A percentile compares a stretch with the other conserved stretches of the same genome.
Evolutionary conservation across 1,284 basidiomycete genomes (phyloP).

Genomic region (Boletus sp.): DNA sequence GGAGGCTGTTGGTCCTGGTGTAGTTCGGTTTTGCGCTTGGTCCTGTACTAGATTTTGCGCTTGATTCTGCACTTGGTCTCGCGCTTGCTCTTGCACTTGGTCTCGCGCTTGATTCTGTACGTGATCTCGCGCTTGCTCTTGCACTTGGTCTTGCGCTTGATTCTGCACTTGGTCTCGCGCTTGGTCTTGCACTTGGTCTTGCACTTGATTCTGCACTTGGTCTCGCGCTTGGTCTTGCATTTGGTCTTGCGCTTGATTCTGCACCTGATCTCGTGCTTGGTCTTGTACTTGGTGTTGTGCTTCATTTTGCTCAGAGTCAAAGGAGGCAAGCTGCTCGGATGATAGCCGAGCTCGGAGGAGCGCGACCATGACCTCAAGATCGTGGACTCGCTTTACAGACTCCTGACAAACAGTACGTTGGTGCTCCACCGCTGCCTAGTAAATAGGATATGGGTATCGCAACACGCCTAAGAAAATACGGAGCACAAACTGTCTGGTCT

Average conservation of each 20-base stretch:
- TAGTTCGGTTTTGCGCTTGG: not conserved
- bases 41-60: too few species aligned
- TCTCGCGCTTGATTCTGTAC: too few species aligned
- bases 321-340: slow-evolving; percentile 20
- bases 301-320: slow-evolving; percentile 9
- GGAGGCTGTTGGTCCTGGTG: not conserved
- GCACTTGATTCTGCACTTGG: not conserved
- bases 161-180: too few species aligned
- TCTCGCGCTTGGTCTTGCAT: not conserved
- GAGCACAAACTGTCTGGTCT: slow-evolving; percentile 24
- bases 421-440: slow-evolving; percentile 16
- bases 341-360: slow-evolving; percentile 21
- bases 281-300: too few species aligned
- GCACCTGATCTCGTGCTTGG: too few species aligned
- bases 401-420: slow-evolving; percentile 16
- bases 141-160: too few species aligned
- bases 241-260: not conserved
- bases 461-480: not conserved
- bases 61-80: too few species aligned
- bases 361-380: slow-evolving; percentile 22
- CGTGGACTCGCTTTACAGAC: slow-evolving; percentile 12
- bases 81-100: too few species aligned
- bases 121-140: too few species aligned
- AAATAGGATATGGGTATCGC: slow-evolving; percentile 3
- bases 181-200: too few species aligned